Evolutionary conservation across 2,329 filamentous ascomycete species (phyloP).

Genomic region (Ilyonectria mors-panacis): DNA sequence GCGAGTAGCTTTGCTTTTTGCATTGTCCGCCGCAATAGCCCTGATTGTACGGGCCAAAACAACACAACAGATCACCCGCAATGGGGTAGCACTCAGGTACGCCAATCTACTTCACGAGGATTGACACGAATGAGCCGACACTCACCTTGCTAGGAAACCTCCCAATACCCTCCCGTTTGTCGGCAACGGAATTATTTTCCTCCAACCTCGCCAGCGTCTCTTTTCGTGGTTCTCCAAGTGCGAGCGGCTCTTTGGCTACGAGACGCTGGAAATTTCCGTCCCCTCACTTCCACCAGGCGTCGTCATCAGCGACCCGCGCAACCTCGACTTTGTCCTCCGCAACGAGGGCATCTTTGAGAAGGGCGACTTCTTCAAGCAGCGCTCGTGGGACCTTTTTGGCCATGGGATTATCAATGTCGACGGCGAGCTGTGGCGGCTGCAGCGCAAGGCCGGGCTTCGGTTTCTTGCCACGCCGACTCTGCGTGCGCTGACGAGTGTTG

Average conservation of each 20-base stretch:
- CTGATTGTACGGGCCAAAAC: slow-evolving; percentile 25
- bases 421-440: slow-evolving; percentile 73
- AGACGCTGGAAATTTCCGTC: slow-evolving; percentile 75
- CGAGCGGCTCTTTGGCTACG: slow-evolving; percentile 68
- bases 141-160: slow-evolving; percentile 56
- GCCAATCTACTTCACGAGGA: background rate
- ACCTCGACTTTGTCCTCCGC: slow-evolving; percentile 74
- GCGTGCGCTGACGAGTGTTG: slow-evolving; percentile 69
- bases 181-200: slow-evolving; percentile 74
- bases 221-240: slow-evolving; percentile 75
- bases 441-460: slow-evolving; percentile 72
- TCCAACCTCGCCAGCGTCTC: slow-evolving; percentile 71
- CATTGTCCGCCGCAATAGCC: background rate
- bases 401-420: slow-evolving; percentile 78
- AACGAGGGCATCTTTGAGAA: slow-evolving; percentile 74
- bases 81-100: slow-evolving; percentile 41
- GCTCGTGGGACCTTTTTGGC: slow-evolving; percentile 75
- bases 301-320: slow-evolving; percentile 73
- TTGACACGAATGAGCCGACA: background rate
- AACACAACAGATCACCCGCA: slow-evolving; percentile 34
- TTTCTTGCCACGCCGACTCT: slow-evolving; percentile 73
- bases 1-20: slow-evolving; percentile 12
- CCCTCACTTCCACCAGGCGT: slow-evolving; percentile 74
- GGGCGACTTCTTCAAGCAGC: slow-evolving; percentile 72
- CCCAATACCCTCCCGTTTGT: slow-evolving; percentile 68